Percentiles rank a stretch among this genome's conserved stretches.
Conservation (phyloP, 1,284 basidiomycete genomes). For the Tilletia walkeri region DNA sequence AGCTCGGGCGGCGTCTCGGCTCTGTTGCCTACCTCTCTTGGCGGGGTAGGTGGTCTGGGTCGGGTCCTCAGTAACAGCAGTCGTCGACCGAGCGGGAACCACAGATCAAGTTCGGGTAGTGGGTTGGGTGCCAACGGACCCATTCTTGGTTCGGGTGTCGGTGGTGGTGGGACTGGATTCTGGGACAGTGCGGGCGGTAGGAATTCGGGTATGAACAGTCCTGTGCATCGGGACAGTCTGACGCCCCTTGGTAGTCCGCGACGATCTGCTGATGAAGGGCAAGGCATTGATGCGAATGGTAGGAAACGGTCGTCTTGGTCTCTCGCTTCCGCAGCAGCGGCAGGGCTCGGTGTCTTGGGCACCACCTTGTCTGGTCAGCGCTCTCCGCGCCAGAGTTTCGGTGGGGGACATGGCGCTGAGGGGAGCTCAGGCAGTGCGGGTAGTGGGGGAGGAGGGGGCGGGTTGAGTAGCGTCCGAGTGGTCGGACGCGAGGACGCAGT, state of each 20-base stretch:
- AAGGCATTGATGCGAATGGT: background rate
- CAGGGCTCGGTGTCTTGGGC: background rate
- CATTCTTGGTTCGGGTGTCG: background rate
- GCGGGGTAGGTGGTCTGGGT: background rate
- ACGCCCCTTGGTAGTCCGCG: slow-evolving; percentile 4
- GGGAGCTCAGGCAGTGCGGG: background rate
- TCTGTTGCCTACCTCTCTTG: background rate
- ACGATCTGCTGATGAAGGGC: background rate
- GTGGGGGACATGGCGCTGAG: background rate
- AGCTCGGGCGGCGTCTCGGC: background rate
- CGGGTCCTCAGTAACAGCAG: background rate
- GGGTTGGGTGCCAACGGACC: background rate
- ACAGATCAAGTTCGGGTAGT: no score
- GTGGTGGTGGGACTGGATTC: background rate
- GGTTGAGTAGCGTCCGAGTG: background rate
- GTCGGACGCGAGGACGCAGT: background rate
- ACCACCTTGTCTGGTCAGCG: background rate
- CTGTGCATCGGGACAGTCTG: background rate
- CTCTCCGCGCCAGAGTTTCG: background rate
- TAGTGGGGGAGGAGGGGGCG: background rate
- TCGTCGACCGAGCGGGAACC: no score
- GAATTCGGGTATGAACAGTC: background rate
- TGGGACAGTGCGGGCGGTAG: background rate
- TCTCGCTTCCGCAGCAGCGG: background rate
- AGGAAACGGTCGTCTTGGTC: background rate